These are phyloP conservation scores for Mycena latifolia DNA, from an alignment of 768 basidiomycete species.

Conservation along the genomic window DNA sequence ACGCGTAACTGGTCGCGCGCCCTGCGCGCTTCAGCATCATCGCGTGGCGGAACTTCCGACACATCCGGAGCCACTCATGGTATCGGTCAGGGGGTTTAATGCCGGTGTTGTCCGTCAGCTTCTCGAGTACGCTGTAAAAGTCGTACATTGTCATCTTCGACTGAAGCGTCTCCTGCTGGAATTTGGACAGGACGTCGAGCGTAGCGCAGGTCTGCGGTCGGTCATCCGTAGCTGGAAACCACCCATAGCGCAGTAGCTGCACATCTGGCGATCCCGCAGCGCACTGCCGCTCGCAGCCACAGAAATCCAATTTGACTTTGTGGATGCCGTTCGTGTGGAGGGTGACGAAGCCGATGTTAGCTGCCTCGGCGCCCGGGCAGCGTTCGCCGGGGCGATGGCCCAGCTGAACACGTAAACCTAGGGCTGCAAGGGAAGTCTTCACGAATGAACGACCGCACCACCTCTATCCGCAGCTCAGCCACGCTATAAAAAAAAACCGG, in stretches of 20 bases:
- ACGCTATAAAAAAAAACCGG: too few species aligned
- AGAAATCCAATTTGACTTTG: slow-evolving; percentile 43
- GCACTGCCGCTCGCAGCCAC: slow-evolving; percentile 39
- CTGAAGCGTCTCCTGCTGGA: slow-evolving; percentile 38
- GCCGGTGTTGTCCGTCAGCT: background rate
- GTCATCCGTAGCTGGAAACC: slow-evolving; percentile 46
- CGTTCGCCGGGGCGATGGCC: too few species aligned
- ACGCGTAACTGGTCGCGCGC: too few species aligned
- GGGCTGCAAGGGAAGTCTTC: too few species aligned
- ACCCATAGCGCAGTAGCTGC: slow-evolving; percentile 48
- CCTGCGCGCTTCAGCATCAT: slow-evolving; percentile 2
- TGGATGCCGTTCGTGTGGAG: slow-evolving; percentile 44
- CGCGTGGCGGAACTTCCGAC: slow-evolving; percentile 13
- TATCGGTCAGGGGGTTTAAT: slow-evolving; percentile 8
- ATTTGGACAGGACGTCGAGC: slow-evolving; percentile 42
- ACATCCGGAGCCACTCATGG: slow-evolving; percentile 6
- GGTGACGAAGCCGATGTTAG: slow-evolving; percentile 38
- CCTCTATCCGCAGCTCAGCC: too few species aligned
- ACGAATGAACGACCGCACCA: too few species aligned
- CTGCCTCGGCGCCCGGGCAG: too few species aligned
- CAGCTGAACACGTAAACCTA: too few species aligned
- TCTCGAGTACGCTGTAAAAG: background rate
- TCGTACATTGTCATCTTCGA: slow-evolving; percentile 14
- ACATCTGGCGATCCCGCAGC: background rate
- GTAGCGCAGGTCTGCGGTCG: slow-evolving; percentile 46